Base-by-base conservation (phyloP, 208 protist genomes). In the Kentomonas sorsogonicus region DNA sequence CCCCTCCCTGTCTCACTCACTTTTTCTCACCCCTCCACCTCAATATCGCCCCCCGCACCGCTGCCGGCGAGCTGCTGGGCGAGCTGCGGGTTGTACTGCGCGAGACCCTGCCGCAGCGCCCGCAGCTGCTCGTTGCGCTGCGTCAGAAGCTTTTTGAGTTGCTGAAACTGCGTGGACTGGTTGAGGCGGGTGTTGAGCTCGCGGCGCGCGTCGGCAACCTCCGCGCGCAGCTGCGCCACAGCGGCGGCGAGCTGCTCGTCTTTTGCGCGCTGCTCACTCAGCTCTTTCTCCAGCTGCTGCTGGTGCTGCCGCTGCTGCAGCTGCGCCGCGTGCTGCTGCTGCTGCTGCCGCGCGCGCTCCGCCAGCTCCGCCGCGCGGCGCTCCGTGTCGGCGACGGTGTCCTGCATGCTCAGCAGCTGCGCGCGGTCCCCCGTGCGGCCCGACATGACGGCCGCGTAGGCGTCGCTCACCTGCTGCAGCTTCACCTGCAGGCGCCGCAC, bases 151-250 rank as follows among this genome's bases (percentile, higher is more conserved):
- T 77, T 63, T 66, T 83, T 84, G 58, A 91, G 59, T 59, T 87
- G 77, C 59, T 83, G 83, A 41, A 81, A 91, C 68, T 91, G 83
- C 22, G 79, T 83, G 20, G 79, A 87, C 47, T 91, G 79, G 53
- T 79, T 75, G 18, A 91, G 72, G 36, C 79, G 65, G 29, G 63
- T 72, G n/a, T 67, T 63, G 4, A 87, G 72, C 63, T 91, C 83
- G 2, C 61, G 67, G 63, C 69, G 77, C 26, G 79, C 70, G 47
- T 81, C 76, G 0, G 72, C 66, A 51, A 91, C 61, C 69, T 86
- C 83, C 25, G 61, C 34, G 15, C 68, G 76, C 27, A 87, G 69
- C 50, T 71, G 62, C 39, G 74, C 53, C 29, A 86, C 72, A 2
- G 53, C 63, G 33, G 60, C 22, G 23, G 55, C 36, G 45, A 84